phyloP scores from a whole-genome alignment of 192 early-diverging fungal species.

The Gamsiella multidivaricata region DNA sequence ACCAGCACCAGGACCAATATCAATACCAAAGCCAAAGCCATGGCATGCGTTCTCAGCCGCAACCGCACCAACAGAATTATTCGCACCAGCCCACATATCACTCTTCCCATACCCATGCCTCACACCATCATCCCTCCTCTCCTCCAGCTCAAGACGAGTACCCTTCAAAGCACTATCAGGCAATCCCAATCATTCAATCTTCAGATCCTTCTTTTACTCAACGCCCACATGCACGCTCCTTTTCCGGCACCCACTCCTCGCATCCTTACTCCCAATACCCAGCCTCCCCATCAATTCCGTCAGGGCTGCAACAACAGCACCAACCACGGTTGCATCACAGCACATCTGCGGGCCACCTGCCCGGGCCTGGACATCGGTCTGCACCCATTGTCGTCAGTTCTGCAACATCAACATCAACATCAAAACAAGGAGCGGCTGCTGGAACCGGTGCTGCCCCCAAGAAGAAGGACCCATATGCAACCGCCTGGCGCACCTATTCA shows the following conservation, averaged over 20 bases:
- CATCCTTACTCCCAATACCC: conserved; percentile 31
- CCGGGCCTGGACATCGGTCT: conserved; percentile 12
- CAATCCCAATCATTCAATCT: conserved; percentile 11
- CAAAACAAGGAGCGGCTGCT: neutral
- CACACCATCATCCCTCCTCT: neutral
- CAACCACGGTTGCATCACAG: conserved; percentile 42
- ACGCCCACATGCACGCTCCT: conserved; percentile 36
- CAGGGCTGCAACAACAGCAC: neutral
- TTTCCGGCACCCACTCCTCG: conserved; percentile 8
- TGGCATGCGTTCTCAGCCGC: neutral
- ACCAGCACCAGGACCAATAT: too few species aligned
- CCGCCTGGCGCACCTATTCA: conserved; percentile 49
- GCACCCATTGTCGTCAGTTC: conserved; percentile 7
- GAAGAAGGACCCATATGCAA: conserved; percentile 51
- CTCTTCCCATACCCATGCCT: neutral
- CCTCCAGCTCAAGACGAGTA: neutral
- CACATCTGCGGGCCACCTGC: conserved; percentile 29
- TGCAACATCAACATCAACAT: neutral
- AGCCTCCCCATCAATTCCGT: neutral
- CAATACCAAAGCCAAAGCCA: too few species aligned
- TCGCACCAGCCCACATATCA: neutral
- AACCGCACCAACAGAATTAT: conserved; percentile 1
- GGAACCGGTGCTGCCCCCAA: conserved; percentile 5
- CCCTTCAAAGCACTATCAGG: neutral
- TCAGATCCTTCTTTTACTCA: conserved; percentile 38